Evolutionary conservation across 495 filamentous ascomycete genomes (phyloP), one percentile per base, ranked within the genome.

Genomic region (Talaromyces wortmannii): DNA sequence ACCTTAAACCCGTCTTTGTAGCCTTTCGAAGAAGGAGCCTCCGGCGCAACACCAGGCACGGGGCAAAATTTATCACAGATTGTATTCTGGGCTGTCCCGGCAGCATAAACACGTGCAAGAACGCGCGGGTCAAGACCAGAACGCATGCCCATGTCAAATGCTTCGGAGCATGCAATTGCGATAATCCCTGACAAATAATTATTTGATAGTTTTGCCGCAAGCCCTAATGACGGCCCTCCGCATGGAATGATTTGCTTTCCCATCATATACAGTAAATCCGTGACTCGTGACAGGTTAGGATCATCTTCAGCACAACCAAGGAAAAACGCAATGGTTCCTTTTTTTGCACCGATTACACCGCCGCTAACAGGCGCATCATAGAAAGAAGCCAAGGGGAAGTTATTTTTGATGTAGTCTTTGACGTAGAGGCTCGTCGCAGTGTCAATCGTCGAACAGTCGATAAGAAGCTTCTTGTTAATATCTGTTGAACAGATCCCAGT

Each of bases 101-200:
- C 69, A 7, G 68, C 65, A 61, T 75, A 81, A 2, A 82, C 74
- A 13, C 67, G 65, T 0, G 77, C 68, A 6, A 82, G 65, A 2
- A 75, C 67, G 8, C 67, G 58, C 0, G 79, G 74, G 57, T 80
- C 71, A 55, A 83, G 61, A 0, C 79, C 78, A 3, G 76, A 70
- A 5, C 61, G 63, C 61, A 84, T 82, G 1, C 78, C 79, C 64
- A 82, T 79, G 55, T 78, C 70, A 67, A 83, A 69, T 4, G 80
- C 76, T 58, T 84, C 81, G 3, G 74, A 65, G 29, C 63, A 67
- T 0, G 76, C 77, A 30, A 83, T 76, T 0, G 79, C 72, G 57
- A 82, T 82, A 5, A 81, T 62, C 11, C 74, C 76, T 5, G 71
- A 76, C 36, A 73, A 67, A 59, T 83, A 83, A 59, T 81, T 82